Base-by-base conservation (phyloP, 257 asterid genomes). In the Solanum lycopersicoides region DNA sequence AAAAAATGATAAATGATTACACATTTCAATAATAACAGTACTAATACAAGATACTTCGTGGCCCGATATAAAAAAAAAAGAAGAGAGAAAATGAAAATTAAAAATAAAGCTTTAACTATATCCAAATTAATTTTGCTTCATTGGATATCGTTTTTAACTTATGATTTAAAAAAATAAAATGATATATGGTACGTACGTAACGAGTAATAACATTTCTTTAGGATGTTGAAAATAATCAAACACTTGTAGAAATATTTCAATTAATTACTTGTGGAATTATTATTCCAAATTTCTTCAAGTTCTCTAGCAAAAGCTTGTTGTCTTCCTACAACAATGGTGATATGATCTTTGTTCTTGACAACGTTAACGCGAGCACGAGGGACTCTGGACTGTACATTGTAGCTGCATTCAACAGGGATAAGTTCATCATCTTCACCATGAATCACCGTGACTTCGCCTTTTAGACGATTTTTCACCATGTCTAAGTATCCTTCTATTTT, bases 291-390 rank as follows among this genome's bases (percentile, higher is more conserved):
- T n/a, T 86, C 90, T 87, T 97, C 99, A 3, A 97, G 99, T 89
- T 97, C 99, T 87, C 93, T 77, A 9, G 99, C 99, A 69, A 97
- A 97, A 0, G 95, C 95, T 93, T 92, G 45, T 45, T 95, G 98
- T 87, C 99, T 91, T 37, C 99, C 99, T 10, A 97, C 99, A 79
- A 97, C 99, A 2, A 97, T 95, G 85, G 99, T 97, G 45, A 97
- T 92, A 88, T 97, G 99, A 75, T 97, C 99, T 80, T 95, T 94
- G 28, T 95, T 91, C 45, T 92, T 91, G 74, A 97, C 39, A 8
- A 97, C 93, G 73, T 93, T 94, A 42, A 97, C 92, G 0, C 83
- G 88, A 15, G 99, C 98, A 7, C 95, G 92, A 7, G 97, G 95
- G 41, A 97, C 88, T 76, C 89, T 93, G 0, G 98, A 91, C 73